Conservation (phyloP, 192 early-diverging fungal genomes). For the Dissophora ornata region DNA sequence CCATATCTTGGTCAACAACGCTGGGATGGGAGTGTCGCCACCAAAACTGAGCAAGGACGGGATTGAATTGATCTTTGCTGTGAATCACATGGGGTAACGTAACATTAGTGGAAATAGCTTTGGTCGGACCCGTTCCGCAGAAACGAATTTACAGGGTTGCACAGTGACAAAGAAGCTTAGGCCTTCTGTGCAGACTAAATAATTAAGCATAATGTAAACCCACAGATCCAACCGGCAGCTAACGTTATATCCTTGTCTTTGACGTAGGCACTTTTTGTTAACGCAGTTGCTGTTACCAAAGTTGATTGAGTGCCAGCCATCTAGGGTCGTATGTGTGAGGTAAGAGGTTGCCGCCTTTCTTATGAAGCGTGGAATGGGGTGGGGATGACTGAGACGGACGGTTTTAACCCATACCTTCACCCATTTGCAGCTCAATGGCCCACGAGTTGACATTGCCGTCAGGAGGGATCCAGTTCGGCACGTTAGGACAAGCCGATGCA, state of each 20-base stretch:
- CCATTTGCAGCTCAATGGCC: slow-evolving; percentile 37
- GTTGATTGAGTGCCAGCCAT: slow-evolving; percentile 53
- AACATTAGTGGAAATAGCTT: not conserved
- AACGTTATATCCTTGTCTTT: not conserved
- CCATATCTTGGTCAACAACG: slow-evolving; percentile 59
- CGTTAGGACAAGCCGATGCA: slow-evolving; percentile 41
- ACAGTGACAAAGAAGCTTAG: not conserved
- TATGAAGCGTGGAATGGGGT: no score
- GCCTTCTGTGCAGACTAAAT: no score
- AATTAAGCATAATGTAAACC: no score
- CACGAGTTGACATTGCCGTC: slow-evolving; percentile 32
- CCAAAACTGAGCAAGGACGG: slow-evolving; percentile 36
- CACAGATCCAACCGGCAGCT: no score
- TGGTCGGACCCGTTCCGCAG: not conserved
- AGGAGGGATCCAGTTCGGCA: slow-evolving; percentile 59
- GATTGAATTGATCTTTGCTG: slow-evolving; percentile 28
- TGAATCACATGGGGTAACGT: slow-evolving; percentile 44
- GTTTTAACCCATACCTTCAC: not conserved
- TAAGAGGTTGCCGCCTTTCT: no score
- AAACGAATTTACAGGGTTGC: not conserved
- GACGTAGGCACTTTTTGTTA: slow-evolving; percentile 47
- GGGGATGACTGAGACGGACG: no score
- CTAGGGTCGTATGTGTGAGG: slow-evolving; percentile 66
- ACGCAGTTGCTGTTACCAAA: slow-evolving; percentile 55
- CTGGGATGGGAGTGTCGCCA: slow-evolving; percentile 25